Evolutionary conservation across 345 rosid species (phyloP).

Genomic region (Erysimum cheiranthoides): DNA sequence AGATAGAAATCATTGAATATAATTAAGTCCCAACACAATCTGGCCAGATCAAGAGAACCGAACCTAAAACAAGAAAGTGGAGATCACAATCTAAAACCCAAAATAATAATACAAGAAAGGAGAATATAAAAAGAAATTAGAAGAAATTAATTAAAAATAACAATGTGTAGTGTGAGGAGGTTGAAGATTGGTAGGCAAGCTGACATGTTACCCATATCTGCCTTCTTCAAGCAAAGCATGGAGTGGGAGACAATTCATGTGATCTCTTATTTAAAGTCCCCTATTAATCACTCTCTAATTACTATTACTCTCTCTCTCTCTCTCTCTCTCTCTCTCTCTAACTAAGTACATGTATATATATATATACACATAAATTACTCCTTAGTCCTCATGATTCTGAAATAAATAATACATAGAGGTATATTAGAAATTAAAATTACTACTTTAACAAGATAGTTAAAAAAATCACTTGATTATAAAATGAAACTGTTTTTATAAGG

Average conservation of each 20-base stretch:
- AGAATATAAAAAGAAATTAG: conserved; percentile 17
- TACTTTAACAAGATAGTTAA: neutral
- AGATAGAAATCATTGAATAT: conserved; percentile 27
- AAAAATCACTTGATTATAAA: neutral
- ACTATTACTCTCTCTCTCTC: neutral
- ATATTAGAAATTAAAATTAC: neutral
- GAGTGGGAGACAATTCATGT: conserved; percentile 90
- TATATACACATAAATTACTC: no score
- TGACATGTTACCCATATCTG: conserved; percentile 77
- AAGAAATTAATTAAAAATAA: conserved; percentile 48
- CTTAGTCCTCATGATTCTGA: no score
- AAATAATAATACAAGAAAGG: conserved; percentile 1
- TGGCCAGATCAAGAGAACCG: conserved; percentile 41
- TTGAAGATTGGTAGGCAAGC: conserved; percentile 60
- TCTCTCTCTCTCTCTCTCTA: neutral
- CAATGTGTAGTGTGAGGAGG: conserved; percentile 38
- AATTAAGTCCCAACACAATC: conserved; percentile 37
- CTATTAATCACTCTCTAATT: conserved; percentile 48
- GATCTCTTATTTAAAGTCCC: conserved; percentile 54
- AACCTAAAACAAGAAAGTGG: conserved; percentile 53
- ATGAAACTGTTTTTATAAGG: neutral
- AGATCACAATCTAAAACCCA: conserved; percentile 50
- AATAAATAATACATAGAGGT: neutral
- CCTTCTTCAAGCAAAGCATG: conserved; percentile 67
- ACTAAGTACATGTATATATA: no score